These are phyloP conservation scores for Trichopus zeylanicus DNA, from an alignment of 116 monocot species.

Conservation along the genomic window DNA sequence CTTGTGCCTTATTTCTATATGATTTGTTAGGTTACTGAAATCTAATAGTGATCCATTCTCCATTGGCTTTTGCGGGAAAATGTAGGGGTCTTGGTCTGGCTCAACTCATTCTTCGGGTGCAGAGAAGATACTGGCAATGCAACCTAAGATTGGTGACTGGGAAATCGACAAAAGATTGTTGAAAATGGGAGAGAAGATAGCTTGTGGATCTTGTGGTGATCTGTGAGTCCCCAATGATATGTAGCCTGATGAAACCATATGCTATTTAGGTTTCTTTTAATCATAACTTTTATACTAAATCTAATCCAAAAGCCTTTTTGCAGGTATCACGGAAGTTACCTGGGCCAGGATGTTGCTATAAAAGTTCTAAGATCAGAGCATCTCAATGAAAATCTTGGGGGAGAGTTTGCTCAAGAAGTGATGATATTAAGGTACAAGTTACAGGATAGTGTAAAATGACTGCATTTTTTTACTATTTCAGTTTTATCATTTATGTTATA, in stretches of 20 bases:
- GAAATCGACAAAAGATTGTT: constrained; percentile 74
- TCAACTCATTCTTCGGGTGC: constrained; percentile 50
- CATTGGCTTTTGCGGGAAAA: constrained; percentile 4
- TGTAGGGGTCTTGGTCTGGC: constrained; percentile 76
- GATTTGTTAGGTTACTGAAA: constrained; percentile 1
- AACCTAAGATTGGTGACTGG: constrained; percentile 50
- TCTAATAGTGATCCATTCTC: constrained; percentile 8
- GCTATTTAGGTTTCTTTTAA: background rate
- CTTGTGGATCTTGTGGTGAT: constrained; percentile 93
- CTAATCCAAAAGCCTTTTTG: background rate
- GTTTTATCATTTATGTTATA: background rate
- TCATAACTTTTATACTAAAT: background rate
- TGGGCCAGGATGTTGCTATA: constrained; percentile 30
- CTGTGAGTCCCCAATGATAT: constrained; percentile 61
- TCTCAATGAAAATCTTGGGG: constrained; percentile 19
- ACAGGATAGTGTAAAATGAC: background rate
- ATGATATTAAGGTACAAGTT: constrained; percentile 27
- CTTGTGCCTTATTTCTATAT: constrained; percentile 2
- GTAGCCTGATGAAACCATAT: background rate
- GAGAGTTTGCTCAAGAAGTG: constrained; percentile 42
- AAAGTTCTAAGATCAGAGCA: constrained; percentile 31
- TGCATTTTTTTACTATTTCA: background rate
- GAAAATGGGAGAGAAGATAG: constrained; percentile 85
- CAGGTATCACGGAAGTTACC: constrained; percentile 15
- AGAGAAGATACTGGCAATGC: constrained; percentile 41